These are phyloP conservation scores for Cystoisospora suis DNA, from an alignment of 169 alveolate genomes.

Conservation along the genomic window DNA sequence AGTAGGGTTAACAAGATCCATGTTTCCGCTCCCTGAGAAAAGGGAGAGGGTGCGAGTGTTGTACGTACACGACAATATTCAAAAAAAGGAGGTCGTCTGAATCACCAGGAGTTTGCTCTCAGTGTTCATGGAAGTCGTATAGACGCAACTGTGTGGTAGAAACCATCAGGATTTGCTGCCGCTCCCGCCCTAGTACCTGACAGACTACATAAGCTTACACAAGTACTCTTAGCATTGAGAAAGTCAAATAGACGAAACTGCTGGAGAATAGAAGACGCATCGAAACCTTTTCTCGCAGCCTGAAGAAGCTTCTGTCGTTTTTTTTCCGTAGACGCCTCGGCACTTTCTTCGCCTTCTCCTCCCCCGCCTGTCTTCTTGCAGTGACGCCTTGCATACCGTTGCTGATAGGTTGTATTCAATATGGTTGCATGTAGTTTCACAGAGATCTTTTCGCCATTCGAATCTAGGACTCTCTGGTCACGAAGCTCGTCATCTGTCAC, in stretches of 20 bases:
- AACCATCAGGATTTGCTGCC: constrained; percentile 1
- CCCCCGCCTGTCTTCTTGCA: background rate
- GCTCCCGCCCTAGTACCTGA: too few relatives aligned
- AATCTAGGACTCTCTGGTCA: background rate
- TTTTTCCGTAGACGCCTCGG: background rate
- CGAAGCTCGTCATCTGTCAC: background rate
- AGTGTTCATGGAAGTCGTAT: background rate
- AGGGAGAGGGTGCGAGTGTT: too few relatives aligned
- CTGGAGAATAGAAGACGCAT: background rate
- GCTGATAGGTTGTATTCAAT: background rate
- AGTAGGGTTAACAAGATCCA: too few relatives aligned
- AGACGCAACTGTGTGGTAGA: background rate
- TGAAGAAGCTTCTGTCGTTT: background rate
- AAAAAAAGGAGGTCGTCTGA: too few relatives aligned
- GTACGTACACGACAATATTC: too few relatives aligned
- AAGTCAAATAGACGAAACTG: constrained; percentile 10
- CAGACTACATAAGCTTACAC: constrained; percentile 12
- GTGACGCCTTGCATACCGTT: background rate
- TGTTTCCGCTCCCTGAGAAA: too few relatives aligned
- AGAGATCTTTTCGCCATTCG: background rate
- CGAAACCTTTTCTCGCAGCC: background rate
- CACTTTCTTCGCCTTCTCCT: background rate
- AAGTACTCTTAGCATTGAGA: background rate
- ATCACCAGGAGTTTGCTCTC: too few relatives aligned
- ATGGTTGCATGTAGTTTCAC: constrained; percentile 18